Conservation (phyloP, 139 green algal species). For the Diplosphaera chodatii region DNA sequence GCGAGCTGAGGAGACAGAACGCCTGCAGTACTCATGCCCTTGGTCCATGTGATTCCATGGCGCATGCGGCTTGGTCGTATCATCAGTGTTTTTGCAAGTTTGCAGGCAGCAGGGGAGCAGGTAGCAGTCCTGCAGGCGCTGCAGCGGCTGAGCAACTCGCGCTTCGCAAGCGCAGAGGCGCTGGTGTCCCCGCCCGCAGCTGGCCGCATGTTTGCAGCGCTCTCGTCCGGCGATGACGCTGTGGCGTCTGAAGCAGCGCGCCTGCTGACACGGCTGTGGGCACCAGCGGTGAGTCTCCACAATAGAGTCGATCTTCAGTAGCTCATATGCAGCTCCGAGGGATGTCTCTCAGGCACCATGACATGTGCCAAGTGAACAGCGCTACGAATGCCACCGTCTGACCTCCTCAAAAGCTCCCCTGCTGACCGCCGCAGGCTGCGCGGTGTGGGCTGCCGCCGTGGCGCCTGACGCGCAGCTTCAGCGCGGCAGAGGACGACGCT, state of each 20-base stretch:
- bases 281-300: conserved; percentile 42
- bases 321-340: too few relatives aligned
- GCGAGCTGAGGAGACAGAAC: too few relatives aligned
- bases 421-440: conserved; percentile 19
- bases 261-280: conserved; percentile 65
- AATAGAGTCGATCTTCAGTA: too few relatives aligned
- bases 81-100: too few relatives aligned
- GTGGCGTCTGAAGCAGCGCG: conserved; percentile 63
- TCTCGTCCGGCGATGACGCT: conserved; percentile 52
- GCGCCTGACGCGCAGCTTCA: background rate
- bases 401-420: too few relatives aligned
- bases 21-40: too few relatives aligned
- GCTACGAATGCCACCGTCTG: too few relatives aligned
- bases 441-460: conserved; percentile 34
- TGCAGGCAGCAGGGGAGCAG: conserved; percentile 30
- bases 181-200: conserved; percentile 4
- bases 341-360: too few relatives aligned
- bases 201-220: conserved; percentile 42
- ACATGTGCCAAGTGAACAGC: too few relatives aligned
- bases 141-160: conserved; percentile 51
- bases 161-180: conserved; percentile 19
- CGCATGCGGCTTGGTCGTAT: too few relatives aligned
- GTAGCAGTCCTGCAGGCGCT: conserved; percentile 67
- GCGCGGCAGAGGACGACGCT: background rate
- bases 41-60: background rate